These are phyloP conservation scores for Bullera alba DNA, from an alignment of 768 basidiomycete genomes.

Conservation along the genomic window DNA sequence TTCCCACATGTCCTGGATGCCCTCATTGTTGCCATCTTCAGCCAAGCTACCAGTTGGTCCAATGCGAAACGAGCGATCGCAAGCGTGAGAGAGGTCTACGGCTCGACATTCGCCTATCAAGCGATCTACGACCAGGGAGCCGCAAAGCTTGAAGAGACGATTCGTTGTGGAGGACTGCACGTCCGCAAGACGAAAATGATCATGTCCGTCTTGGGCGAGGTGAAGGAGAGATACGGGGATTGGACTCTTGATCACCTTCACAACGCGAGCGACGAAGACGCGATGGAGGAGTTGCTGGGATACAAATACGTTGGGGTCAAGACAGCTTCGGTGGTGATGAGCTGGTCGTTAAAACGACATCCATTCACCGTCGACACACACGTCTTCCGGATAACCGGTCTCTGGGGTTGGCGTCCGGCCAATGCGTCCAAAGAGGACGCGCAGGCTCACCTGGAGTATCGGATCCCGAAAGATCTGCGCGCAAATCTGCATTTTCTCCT, in stretches of 20 bases:
- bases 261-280: slow-evolving; percentile 7
- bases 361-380: slow-evolving; percentile 15
- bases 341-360: slow-evolving; percentile 11
- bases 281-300: slow-evolving; percentile 11
- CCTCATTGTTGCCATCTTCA: slow-evolving; percentile 9
- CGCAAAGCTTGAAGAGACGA: slow-evolving; percentile 3
- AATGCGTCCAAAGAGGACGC: slow-evolving; percentile 5
- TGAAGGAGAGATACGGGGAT: slow-evolving; percentile 1
- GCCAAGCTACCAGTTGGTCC: slow-evolving; percentile 9
- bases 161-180: slow-evolving; percentile 8
- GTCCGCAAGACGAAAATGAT: slow-evolving; percentile 7
- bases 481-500: slow-evolving; percentile 11
- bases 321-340: slow-evolving; percentile 9
- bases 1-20: slow-evolving; percentile 12
- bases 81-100: slow-evolving; percentile 4
- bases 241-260: slow-evolving; percentile 9
- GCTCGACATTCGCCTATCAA: slow-evolving; percentile 11
- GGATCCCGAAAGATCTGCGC: slow-evolving; percentile 7
- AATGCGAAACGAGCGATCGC: slow-evolving; percentile 14
- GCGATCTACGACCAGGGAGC: slow-evolving; percentile 3
- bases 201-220: slow-evolving; percentile 9
- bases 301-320: slow-evolving; percentile 11
- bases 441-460: slow-evolving; percentile 7
- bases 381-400: slow-evolving; percentile 7
- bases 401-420: slow-evolving; percentile 11